phyloP scores from a whole-genome alignment of 768 basidiomycete genomes.

The Neoboletus subvelutipes region DNA sequence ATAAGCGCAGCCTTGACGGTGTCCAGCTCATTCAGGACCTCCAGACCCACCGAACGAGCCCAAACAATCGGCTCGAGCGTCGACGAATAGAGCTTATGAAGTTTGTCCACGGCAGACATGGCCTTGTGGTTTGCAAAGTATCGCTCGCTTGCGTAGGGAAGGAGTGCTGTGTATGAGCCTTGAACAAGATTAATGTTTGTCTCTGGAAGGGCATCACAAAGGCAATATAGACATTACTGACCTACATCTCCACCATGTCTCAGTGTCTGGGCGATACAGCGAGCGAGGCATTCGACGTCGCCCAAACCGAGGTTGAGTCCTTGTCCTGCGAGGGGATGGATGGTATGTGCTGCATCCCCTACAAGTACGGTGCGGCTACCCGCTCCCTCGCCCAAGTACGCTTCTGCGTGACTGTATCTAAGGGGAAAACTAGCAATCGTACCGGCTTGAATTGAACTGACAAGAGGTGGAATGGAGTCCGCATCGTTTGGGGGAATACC shows the following conservation, averaged over 20 bases:
- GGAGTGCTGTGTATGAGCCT: conserved; percentile 76
- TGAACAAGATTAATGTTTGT: neutral
- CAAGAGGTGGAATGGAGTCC: conserved; percentile 69
- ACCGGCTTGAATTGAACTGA: conserved; percentile 65
- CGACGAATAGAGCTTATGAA: conserved; percentile 82
- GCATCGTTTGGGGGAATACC: conserved; percentile 65
- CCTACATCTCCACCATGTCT: conserved; percentile 81
- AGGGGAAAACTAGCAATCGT: conserved; percentile 90
- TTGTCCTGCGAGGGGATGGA: conserved; percentile 95
- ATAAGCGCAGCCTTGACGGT: conserved; percentile 81
- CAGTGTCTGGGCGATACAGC: conserved; percentile 59
- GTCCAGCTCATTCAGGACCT: conserved; percentile 88
- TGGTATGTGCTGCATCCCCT: conserved; percentile 94
- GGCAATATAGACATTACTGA: conserved; percentile 27
- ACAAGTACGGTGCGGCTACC: conserved; percentile 79
- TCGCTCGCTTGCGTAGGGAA: conserved; percentile 75
- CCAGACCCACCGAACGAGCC: conserved; percentile 84
- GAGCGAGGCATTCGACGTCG: conserved; percentile 74
- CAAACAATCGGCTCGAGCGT: conserved; percentile 73
- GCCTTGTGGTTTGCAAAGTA: conserved; percentile 86
- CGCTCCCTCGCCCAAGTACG: conserved; percentile 74
- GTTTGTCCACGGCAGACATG: conserved; percentile 82
- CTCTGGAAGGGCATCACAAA: neutral
- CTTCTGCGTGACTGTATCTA: conserved; percentile 80
- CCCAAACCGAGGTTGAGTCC: conserved; percentile 92